Conservation (phyloP, 2,329 filamentous ascomycete genomes). For the Tolypocladium ophioglossoides region DNA sequence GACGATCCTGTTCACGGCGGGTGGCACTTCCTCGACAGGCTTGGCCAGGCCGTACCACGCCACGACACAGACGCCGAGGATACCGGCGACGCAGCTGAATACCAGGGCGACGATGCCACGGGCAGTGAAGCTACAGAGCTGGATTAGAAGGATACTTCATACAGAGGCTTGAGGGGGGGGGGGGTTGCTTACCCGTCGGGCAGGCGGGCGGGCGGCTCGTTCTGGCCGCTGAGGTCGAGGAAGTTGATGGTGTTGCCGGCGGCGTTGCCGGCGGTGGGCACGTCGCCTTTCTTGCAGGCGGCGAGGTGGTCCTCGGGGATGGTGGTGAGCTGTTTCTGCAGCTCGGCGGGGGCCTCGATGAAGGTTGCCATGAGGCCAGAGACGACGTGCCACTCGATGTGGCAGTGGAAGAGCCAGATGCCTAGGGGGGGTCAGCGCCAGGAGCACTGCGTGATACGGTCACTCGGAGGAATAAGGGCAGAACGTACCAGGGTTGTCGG, state of each 20-base stretch:
- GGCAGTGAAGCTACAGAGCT: constrained; percentile 44
- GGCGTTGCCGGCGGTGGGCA: constrained; percentile 56
- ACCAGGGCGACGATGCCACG: constrained; percentile 64
- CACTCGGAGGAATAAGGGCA: constrained; percentile 1
- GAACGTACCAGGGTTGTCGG: constrained; percentile 51
- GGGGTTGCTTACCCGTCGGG: constrained; percentile 48
- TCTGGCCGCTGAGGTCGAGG: constrained; percentile 53
- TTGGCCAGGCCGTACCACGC: constrained; percentile 48
- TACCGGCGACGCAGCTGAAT: constrained; percentile 58
- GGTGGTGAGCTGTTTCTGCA: constrained; percentile 46
- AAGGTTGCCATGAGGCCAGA: constrained; percentile 58
- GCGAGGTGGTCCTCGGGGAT: constrained; percentile 51
- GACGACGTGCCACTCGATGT: constrained; percentile 67
- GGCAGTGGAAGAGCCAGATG: constrained; percentile 68
- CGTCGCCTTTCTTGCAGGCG: constrained; percentile 41
- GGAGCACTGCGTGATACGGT: too few relatives aligned
- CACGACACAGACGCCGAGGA: constrained; percentile 58
- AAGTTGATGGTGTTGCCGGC: constrained; percentile 58
- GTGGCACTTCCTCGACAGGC: constrained; percentile 6
- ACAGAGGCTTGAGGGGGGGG: neutral
- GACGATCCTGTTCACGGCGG: constrained; percentile 2
- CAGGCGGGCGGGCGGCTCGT: constrained; percentile 40
- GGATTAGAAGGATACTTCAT: neutral
- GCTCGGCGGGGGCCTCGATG: constrained; percentile 48
- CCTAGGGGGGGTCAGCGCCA: constrained; percentile 16